Evolutionary conservation across 805 yeast species (phyloP), one percentile per base, ranked within the genome.

Genomic region (Candida morakotiae): DNA sequence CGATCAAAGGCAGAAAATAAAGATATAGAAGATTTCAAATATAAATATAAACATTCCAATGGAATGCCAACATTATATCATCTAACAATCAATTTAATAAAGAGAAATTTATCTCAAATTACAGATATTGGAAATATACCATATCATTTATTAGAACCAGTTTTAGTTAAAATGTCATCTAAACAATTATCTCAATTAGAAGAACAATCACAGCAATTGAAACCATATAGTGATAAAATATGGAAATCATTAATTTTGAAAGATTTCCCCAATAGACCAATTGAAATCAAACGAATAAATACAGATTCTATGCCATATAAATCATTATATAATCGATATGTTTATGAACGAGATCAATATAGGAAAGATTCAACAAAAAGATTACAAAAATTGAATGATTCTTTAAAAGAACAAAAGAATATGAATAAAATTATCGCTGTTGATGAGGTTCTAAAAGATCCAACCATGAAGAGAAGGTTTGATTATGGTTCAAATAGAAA

Each of bases 181-280:
- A 68, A 64, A 41, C 69, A 74, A 33, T 54, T 76, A 13, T 52
- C 52, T 24, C 39, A 45, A 6, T 57, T 74, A 0, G 81, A 76
- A 48, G 40, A 39, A 1, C 53, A 47, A 31, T 69, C 75, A 29
- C 72, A 74, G 4, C 72, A 61, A 17, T 46, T 76, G 1, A 51
- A 51, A 5, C 64, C 69, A 1, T 52, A 61, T 28, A 56, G 72
- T 3, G 79, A 74, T 42, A 58, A 55, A 5, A 44, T 75, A 23
- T 76, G 81, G 81, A 51, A 48, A 27, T 38, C 41, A n/a, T 51
- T 76, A 16, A 54, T 75, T 1, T 55, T 56, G 27, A 62, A 69
- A 38, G 81, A 75, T 47, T 76, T 76, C 43, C 64, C 72, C 2
- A 67, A 65, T 33, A 49, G 78, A 24, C 76, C 78, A 3, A 23